Evolutionary conservation across 306 rosid species (phyloP).

Genomic region (Inga leiocalycina): DNA sequence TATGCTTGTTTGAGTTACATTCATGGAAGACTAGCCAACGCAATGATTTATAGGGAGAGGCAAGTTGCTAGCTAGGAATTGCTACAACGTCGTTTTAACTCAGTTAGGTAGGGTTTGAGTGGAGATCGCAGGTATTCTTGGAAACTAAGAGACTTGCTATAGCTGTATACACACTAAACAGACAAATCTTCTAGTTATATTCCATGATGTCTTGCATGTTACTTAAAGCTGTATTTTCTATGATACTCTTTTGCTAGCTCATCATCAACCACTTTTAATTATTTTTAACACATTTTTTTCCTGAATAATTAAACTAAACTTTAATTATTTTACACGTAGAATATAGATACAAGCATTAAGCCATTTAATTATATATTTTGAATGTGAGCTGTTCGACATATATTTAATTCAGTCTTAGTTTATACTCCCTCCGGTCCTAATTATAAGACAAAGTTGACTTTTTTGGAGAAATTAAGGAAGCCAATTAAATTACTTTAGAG

Average conservation of each 20-base stretch:
- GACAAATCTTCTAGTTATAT: background rate
- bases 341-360: background rate
- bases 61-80: conserved; percentile 24
- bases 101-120: conserved; percentile 59
- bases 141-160: conserved; percentile 42
- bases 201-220: conserved; percentile 56
- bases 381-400: background rate
- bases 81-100: conserved; percentile 79
- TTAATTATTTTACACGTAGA: background rate
- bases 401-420: background rate
- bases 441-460: too few relatives aligned
- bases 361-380: background rate
- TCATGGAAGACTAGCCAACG: conserved; percentile 50
- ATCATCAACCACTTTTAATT: background rate
- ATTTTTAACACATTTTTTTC: background rate
- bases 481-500: too few relatives aligned
- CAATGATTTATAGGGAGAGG: conserved; percentile 55
- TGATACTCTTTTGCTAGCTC: background rate
- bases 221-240: conserved; percentile 62
- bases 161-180: background rate
- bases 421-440: too few relatives aligned
- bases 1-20: conserved; percentile 33
- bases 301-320: background rate
- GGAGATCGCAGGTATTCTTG: conserved; percentile 48
- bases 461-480: too few relatives aligned